Percentiles rank a stretch among this genome's conserved stretches.
These are phyloP conservation scores for Fusarium sp. DNA, from an alignment of 2,329 filamentous ascomycete genomes.

Conservation along the genomic window DNA sequence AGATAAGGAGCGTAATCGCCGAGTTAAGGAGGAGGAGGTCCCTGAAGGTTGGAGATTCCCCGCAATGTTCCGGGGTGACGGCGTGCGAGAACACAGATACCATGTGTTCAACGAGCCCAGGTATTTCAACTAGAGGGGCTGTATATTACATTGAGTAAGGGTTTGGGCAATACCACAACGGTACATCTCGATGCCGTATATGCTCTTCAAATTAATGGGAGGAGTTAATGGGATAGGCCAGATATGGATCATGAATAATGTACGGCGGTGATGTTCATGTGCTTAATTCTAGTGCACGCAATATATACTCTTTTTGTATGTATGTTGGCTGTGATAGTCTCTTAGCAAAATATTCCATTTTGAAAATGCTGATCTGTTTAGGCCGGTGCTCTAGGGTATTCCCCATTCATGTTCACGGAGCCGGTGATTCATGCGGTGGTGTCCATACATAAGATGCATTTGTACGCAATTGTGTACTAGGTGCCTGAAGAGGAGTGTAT, in stretches of 20 bases:
- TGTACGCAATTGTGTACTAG: not conserved
- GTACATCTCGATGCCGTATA: not conserved
- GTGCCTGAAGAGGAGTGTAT: not conserved
- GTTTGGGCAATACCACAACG: constrained; percentile 6
- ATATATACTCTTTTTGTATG: constrained; percentile 9
- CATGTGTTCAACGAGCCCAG: constrained; percentile 95
- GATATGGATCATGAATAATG: constrained; percentile 31
- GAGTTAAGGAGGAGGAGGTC: constrained; percentile 76
- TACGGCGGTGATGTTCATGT: constrained; percentile 21
- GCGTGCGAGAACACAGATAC: constrained; percentile 88
- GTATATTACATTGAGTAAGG: not conserved
- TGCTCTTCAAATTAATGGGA: not conserved
- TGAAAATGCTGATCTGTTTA: not conserved
- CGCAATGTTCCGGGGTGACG: constrained; percentile 81
- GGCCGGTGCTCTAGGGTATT: not conserved
- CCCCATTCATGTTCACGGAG: not conserved
- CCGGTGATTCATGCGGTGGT: not conserved
- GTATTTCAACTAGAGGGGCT: constrained; percentile 62
- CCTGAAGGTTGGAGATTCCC: constrained; percentile 85
- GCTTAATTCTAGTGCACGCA: constrained; percentile 24
- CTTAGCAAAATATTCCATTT: not conserved
- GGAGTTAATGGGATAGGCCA: constrained; percentile 16
- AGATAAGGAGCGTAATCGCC: constrained; percentile 64
- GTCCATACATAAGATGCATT: not conserved
- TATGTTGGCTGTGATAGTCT: not conserved